A percentile compares a stretch with the other conserved stretches of the same genome.
These are phyloP conservation scores for Apiosordaria backusii DNA, from an alignment of 495 filamentous ascomycete genomes.

Conservation along the genomic window DNA sequence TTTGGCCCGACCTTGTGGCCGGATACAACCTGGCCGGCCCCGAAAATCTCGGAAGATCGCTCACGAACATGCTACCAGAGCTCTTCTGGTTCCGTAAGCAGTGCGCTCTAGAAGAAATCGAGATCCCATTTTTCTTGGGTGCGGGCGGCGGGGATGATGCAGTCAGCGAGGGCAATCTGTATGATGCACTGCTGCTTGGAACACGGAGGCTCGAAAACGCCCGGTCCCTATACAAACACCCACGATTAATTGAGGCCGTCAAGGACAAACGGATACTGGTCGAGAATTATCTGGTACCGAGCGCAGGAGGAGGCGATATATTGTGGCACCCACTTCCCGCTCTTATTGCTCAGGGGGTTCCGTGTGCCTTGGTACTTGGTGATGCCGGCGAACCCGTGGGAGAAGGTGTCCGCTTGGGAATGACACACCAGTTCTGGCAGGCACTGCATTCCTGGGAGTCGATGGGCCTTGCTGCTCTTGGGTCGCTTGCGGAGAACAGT, in stretches of 20 bases:
- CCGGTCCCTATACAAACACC: slow-evolving; percentile 86
- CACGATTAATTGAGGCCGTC: slow-evolving; percentile 78
- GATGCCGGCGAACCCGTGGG: slow-evolving; percentile 73
- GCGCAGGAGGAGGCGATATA: slow-evolving; percentile 61
- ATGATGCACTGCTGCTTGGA: slow-evolving; percentile 84
- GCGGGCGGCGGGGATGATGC: slow-evolving; percentile 67
- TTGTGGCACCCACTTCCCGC: slow-evolving; percentile 78
- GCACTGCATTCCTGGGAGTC: slow-evolving; percentile 82
- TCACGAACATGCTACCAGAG: slow-evolving; percentile 73
- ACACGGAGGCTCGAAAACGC: slow-evolving; percentile 86
- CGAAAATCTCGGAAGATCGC: slow-evolving; percentile 72
- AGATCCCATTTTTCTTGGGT: slow-evolving; percentile 96
- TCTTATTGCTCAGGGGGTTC: slow-evolving; percentile 77
- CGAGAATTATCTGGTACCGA: slow-evolving; percentile 78
- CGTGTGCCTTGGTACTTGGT: slow-evolving; percentile 75
- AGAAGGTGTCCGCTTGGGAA: slow-evolving; percentile 62
- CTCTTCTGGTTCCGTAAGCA: slow-evolving; percentile 90
- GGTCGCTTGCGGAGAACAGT: slow-evolving; percentile 86
- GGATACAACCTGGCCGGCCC: slow-evolving; percentile 88
- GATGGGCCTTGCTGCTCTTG: slow-evolving; percentile 75
- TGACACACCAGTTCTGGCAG: slow-evolving; percentile 91
- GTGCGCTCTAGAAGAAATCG: slow-evolving; percentile 70
- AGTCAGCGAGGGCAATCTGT: slow-evolving; percentile 76
- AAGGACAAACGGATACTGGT: slow-evolving; percentile 84
- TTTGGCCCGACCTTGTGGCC: slow-evolving; percentile 74